Evolutionary conservation across 192 early-diverging fungal genomes (phyloP).

Genomic region (Spizellomyces sp.): DNA sequence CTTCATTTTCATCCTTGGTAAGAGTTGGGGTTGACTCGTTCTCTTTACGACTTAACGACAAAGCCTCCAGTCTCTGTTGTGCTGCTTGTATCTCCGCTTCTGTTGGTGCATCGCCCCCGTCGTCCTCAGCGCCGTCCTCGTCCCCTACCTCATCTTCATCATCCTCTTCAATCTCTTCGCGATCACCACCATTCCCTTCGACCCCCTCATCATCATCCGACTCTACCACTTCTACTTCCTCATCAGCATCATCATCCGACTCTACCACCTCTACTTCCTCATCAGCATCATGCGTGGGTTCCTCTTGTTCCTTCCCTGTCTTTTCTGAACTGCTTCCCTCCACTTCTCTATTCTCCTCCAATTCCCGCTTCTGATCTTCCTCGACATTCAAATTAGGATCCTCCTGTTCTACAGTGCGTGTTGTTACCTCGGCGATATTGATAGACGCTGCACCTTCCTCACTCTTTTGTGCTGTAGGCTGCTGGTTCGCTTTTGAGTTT

Average conservation of each 20-base stretch:
- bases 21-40: not conserved
- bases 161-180: not conserved
- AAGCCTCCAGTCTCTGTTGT: not conserved
- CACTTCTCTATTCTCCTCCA: not conserved
- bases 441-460: slow-evolving; percentile 8
- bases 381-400: not conserved
- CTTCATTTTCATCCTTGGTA: not conserved
- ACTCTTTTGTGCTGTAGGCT: slow-evolving; percentile 3
- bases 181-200: not conserved
- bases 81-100: slow-evolving; percentile 14
- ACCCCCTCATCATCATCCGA: slow-evolving; percentile 10
- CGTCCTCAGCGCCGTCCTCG: too few species aligned
- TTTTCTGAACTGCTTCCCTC: slow-evolving; percentile 13
- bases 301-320: slow-evolving; percentile 28
- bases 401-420: not conserved
- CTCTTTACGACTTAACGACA: slow-evolving; percentile 2
- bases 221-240: not conserved
- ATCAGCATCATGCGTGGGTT: slow-evolving; percentile 15
- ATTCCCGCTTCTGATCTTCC: not conserved
- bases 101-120: slow-evolving; percentile 5
- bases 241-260: slow-evolving; percentile 1
- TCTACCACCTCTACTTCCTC: not conserved
- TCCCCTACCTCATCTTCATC: not conserved
- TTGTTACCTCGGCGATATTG: not conserved
- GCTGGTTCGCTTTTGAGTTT: not conserved